phyloP scores from a whole-genome alignment of 148 eudicot genomes.

The Simmondsia chinensis region DNA sequence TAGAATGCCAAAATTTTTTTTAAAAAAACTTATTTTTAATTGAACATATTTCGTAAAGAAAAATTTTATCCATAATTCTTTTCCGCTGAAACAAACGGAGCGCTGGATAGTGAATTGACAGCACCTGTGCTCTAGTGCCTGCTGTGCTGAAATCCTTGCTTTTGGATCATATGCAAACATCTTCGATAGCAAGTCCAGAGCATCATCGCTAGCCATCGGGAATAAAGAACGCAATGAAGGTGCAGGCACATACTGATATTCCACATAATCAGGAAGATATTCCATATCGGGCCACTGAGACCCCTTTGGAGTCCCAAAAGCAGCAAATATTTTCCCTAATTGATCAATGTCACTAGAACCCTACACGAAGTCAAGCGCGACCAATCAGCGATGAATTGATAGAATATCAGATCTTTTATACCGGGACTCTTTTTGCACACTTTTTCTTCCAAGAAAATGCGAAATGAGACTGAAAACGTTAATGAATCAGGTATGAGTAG shows the following conservation, averaged over 20 bases:
- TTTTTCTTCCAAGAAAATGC: too few species aligned
- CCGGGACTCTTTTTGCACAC: too few species aligned
- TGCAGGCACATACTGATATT: slow-evolving; percentile 73
- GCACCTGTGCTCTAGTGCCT: slow-evolving; percentile 94
- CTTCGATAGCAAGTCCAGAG: slow-evolving; percentile 78
- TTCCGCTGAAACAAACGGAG: too few species aligned
- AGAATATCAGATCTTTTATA: too few species aligned
- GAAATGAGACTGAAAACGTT: too few species aligned
- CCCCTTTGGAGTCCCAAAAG: slow-evolving; percentile 91
- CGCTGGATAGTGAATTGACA: slow-evolving; percentile 6
- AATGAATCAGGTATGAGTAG: too few species aligned
- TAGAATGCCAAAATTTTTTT: too few species aligned
- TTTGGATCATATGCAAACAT: slow-evolving; percentile 94
- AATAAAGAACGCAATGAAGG: slow-evolving; percentile 74
- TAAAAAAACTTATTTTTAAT: too few species aligned
- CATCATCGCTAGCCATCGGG: slow-evolving; percentile 97
- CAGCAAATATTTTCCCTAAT: slow-evolving; percentile 90
- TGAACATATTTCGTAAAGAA: too few species aligned
- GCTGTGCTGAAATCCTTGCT: slow-evolving; percentile 75
- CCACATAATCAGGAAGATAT: slow-evolving; percentile 91
- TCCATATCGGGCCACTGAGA: slow-evolving; percentile 92
- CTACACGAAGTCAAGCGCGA: slow-evolving; percentile 23
- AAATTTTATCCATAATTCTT: too few species aligned
- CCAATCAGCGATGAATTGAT: background rate
- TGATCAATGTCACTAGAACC: slow-evolving; percentile 98